phyloP scores from a whole-genome alignment of 2,329 filamentous ascomycete species.

The Talaromyces sp. region DNA sequence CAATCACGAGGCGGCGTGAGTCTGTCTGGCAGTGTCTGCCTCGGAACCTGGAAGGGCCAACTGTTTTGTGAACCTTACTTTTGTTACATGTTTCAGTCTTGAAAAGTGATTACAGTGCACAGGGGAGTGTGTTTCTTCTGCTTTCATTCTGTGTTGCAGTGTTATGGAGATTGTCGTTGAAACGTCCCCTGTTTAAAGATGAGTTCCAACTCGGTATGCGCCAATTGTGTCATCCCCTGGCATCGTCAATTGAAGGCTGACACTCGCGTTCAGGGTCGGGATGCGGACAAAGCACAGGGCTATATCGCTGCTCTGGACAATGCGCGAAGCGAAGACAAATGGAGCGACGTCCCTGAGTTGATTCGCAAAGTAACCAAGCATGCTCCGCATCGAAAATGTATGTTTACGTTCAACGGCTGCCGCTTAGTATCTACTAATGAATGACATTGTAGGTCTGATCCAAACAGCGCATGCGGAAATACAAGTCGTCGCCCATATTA shows the following conservation, averaged over 20 bases:
- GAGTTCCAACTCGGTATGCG: constrained; percentile 23
- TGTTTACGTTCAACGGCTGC: constrained; percentile 18
- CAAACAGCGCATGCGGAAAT: constrained; percentile 68
- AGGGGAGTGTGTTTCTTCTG: background rate
- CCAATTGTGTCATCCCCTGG: background rate
- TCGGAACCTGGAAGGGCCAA: background rate
- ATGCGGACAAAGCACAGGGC: constrained; percentile 71
- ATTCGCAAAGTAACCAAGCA: constrained; percentile 94
- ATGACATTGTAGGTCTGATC: constrained; percentile 57
- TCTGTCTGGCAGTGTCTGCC: background rate
- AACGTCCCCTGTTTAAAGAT: constrained; percentile 21
- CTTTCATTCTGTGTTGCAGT: background rate
- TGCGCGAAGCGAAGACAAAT: constrained; percentile 82
- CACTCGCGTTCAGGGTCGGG: constrained; percentile 41
- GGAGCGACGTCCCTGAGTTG: constrained; percentile 81
- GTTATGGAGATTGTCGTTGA: constrained; percentile 17
- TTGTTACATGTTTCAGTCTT: background rate
- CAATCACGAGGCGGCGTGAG: constrained; percentile 5
- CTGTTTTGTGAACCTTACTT: background rate
- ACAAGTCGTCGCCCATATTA: constrained; percentile 57
- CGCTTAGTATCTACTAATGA: constrained; percentile 21
- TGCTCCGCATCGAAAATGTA: constrained; percentile 81
- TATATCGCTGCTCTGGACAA: constrained; percentile 81
- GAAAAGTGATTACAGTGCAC: background rate
- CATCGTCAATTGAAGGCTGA: constrained; percentile 3